Evolutionary conservation across 306 rosid genomes (phyloP), one percentile per base, ranked within the genome.

Genomic region (Castanea sativa): DNA sequence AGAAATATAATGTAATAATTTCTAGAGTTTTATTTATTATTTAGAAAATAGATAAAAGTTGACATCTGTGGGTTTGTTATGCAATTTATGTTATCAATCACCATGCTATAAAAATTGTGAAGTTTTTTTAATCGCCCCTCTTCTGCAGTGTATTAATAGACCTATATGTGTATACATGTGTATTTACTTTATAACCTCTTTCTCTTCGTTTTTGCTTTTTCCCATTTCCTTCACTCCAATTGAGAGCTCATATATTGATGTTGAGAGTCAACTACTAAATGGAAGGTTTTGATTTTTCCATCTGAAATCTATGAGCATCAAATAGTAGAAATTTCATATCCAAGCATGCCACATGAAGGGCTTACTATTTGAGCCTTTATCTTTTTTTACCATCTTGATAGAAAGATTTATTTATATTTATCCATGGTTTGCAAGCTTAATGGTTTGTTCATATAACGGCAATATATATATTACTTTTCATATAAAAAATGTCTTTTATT

Each of bases 1-100:
- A 87, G 82, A 91, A 91, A 83, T 92, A 81, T 86, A 95, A 95
- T 86, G 99, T 92, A 90, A 89, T 73, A n/a, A 33, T 79, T 12
- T 77, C 61, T 79, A 21, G 52, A n/a, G 55, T 27, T 35, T 33
- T 76, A 76, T 27, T 71, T 19, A 29, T 5, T 64, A 13, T 64
- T 49, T 59, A 23, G 65, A 59, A 59, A 59, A 25, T 64, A 64
- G 70, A 30, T 30, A 7, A 30, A 30, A 7, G 70, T 64, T 64
- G 41, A 29, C 43, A 2, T 18, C 41, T 9, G 11, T 29, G 35
- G 69, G 69, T 12, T 63, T 63, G 38, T 27, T 63, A 25, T 63
- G 35, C 8, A 13, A 32, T 61, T 27, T 61, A 29, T 64, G 20
- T 64, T 41, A 30, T 29, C 33, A 64, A 30, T 64, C 41, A 7